Conservation (phyloP, 352 stramenopile genomes). For the Globisporangium recalcitrans region DNA sequence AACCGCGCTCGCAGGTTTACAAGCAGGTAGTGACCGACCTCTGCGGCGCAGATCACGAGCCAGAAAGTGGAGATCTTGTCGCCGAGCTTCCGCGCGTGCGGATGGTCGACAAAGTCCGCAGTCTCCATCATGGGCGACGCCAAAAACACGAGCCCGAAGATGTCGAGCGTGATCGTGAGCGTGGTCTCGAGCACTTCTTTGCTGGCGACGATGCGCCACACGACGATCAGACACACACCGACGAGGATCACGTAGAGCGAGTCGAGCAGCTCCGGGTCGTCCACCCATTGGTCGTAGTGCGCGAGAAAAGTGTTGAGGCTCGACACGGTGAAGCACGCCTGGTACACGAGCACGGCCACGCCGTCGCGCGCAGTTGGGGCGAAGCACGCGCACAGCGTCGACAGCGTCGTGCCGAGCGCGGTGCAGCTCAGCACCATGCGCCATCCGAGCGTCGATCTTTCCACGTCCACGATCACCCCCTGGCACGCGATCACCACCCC, state of each 20-base stretch:
- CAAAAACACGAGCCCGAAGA: constrained; percentile 46
- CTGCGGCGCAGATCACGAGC: constrained; percentile 29
- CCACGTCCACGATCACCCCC: constrained; percentile 11
- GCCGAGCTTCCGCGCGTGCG: constrained; percentile 24
- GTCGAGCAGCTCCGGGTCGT: constrained; percentile 45
- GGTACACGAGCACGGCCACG: constrained; percentile 43
- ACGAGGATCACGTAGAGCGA: constrained; percentile 55
- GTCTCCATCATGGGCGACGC: constrained; percentile 64
- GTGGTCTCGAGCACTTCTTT: constrained; percentile 50
- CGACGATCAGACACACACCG: constrained; percentile 40
- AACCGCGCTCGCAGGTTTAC: background rate
- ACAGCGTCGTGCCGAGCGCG: constrained; percentile 23
- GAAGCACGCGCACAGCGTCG: constrained; percentile 37
- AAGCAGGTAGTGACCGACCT: constrained; percentile 31
- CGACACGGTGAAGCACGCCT: constrained; percentile 48
- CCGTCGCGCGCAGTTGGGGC: constrained; percentile 31
- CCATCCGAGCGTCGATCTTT: constrained; percentile 17
- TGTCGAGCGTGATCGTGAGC: constrained; percentile 49
- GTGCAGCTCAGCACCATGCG: constrained; percentile 25
- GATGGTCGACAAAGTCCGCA: constrained; percentile 48
- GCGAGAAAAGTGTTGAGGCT: constrained; percentile 55
- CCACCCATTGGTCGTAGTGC: constrained; percentile 33
- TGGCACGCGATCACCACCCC: constrained; percentile 9
- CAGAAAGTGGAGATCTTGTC: constrained; percentile 49
- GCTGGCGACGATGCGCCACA: constrained; percentile 52